Evolutionary conservation across 352 stramenopile genomes (phyloP), one percentile per base, ranked within the genome.

Genomic region (Phytopythium sindhum): DNA sequence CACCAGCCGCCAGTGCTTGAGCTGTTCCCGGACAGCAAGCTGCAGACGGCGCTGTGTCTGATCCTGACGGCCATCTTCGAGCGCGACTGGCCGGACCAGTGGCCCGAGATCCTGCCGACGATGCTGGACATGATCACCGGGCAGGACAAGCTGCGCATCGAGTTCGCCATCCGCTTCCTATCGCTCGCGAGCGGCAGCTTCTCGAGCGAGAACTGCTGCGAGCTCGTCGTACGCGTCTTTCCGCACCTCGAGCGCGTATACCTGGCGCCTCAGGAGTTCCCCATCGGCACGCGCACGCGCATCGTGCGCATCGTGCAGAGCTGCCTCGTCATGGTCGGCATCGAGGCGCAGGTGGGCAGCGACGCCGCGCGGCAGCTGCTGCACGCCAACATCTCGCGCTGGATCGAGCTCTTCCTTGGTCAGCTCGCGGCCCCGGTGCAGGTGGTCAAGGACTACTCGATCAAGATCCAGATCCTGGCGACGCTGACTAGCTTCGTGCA

Each of bases 41-140:
- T 93, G 29, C 84, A 95, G 70, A 95, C 82, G 11, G 86, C 84
- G 45, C 65, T 93, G 47, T 91, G 82, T 53, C 81, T 94, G 53
- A 75, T 86, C 45, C 66, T 94, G 24, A 82, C 79, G n/a, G 79
- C 84, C 53, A 86, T 95, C 62, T 92, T 92, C 54, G 84, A 95
- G 68, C 83, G 81, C 60, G 86, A 95, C 61, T 92, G 83, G 82
- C 86, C 84, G 31, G 84, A 93, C 62, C 83, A 95, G 68, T 95
- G 86, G 86, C 64, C 72, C 17, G 84, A 91, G 48, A 79, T 95
- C 66, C 59, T 95, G 50, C 84, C 86, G 2, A 68, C 77, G 2
- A 63, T 93, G 11, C 67, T 93, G 55, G 64, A 69, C 48, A 81
- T 95, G 55, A 77, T 93, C 51, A 67, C 79, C 0, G 75, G 69